These are phyloP conservation scores for Cercospora sojina DNA, from an alignment of 2,329 filamentous ascomycete species.

Conservation along the genomic window DNA sequence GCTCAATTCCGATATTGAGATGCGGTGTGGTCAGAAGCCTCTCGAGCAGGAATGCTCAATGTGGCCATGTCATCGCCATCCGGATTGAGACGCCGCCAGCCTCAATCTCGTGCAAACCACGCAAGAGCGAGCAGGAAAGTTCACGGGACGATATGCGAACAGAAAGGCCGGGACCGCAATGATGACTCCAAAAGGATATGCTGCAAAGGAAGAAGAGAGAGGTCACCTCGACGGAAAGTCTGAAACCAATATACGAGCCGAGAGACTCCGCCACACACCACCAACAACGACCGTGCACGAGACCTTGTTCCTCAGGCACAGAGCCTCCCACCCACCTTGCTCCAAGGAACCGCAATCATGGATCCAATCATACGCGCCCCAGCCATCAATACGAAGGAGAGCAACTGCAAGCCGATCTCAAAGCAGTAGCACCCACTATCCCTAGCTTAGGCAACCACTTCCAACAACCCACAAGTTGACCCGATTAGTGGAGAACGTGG, in stretches of 20 bases:
- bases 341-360: neutral
- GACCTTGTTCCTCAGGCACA: neutral
- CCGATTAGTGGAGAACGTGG: neutral
- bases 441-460: slow-evolving; percentile 7
- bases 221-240: neutral
- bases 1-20: neutral
- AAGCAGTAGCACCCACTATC: neutral
- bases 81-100: neutral
- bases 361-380: neutral
- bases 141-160: neutral
- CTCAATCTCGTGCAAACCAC: neutral
- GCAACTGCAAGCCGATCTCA: slow-evolving; percentile 2
- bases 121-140: neutral
- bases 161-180: neutral
- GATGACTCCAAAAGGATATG: neutral
- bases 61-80: neutral
- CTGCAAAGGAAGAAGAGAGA: neutral
- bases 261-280: slow-evolving; percentile 9
- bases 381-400: neutral
- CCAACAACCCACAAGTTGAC: neutral
- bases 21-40: neutral
- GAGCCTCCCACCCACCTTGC: slow-evolving; percentile 5
- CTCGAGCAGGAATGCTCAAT: neutral
- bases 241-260: slow-evolving; percentile 11
- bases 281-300: neutral